A percentile compares a stretch with the other conserved stretches of the same genome.
phyloP scores from a whole-genome alignment of 2,329 filamentous ascomycete genomes.

The Sporothrix globosa region DNA sequence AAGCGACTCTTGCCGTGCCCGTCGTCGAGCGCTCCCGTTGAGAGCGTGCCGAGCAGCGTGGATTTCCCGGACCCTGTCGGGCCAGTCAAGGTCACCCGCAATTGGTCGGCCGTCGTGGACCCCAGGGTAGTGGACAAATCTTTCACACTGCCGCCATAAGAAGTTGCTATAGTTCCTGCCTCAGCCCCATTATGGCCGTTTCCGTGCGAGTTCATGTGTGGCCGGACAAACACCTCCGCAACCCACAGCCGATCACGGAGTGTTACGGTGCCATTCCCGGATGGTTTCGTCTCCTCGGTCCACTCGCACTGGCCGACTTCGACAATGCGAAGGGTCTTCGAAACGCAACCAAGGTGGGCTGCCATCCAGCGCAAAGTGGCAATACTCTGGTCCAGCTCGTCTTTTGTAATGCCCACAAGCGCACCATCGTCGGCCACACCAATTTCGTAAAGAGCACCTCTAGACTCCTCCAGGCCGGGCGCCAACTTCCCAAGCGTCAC shows the following conservation, averaged over 20 bases:
- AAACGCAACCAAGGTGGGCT: slow-evolving; percentile 82
- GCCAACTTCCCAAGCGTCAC: slow-evolving; percentile 61
- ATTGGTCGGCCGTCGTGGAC: slow-evolving; percentile 62
- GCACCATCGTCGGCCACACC: slow-evolving; percentile 94
- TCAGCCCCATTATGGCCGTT: not conserved
- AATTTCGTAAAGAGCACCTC: slow-evolving; percentile 93
- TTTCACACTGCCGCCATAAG: slow-evolving; percentile 34
- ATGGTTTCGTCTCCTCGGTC: slow-evolving; percentile 51
- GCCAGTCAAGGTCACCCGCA: slow-evolving; percentile 84
- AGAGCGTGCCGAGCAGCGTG: slow-evolving; percentile 83
- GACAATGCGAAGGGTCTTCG: slow-evolving; percentile 80
- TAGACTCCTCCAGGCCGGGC: slow-evolving; percentile 86
- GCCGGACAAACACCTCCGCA: slow-evolving; percentile 85
- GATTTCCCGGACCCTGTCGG: slow-evolving; percentile 93
- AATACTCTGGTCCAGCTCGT: slow-evolving; percentile 91
- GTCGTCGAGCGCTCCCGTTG: slow-evolving; percentile 86
- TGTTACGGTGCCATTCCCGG: slow-evolving; percentile 38
- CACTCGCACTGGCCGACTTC: slow-evolving; percentile 84
- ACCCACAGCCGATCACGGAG: slow-evolving; percentile 72
- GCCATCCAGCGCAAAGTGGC: slow-evolving; percentile 87
- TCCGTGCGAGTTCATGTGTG: slow-evolving; percentile 55
- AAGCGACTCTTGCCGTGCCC: slow-evolving; percentile 87
- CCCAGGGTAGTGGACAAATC: slow-evolving; percentile 28
- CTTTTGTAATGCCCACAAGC: slow-evolving; percentile 81
- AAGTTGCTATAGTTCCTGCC: not conserved